These are phyloP conservation scores for Picochlorum sp. DNA, from an alignment of 139 green algal genomes.

Conservation along the genomic window DNA sequence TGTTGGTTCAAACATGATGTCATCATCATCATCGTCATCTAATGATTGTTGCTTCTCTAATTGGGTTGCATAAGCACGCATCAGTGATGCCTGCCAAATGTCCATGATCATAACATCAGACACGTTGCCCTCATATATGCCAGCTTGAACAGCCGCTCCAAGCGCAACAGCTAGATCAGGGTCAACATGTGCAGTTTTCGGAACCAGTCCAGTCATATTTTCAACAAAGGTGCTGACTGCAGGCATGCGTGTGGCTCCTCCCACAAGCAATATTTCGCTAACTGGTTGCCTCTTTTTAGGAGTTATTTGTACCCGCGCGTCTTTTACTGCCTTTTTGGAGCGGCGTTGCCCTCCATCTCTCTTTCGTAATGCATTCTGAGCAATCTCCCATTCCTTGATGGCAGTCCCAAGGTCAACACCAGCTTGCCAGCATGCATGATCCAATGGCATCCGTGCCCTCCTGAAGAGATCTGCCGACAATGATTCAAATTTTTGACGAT, in stretches of 20 bases:
- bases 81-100: constrained; percentile 66
- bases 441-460: constrained; percentile 50
- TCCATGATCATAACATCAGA: constrained; percentile 71
- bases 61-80: constrained; percentile 62
- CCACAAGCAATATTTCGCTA: constrained; percentile 71
- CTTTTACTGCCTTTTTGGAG: constrained; percentile 7
- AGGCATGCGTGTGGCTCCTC: constrained; percentile 78
- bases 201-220: constrained; percentile 77
- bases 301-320: constrained; percentile 34
- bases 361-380: constrained; percentile 5
- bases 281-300: constrained; percentile 56
- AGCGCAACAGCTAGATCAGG: constrained; percentile 79
- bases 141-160: constrained; percentile 77
- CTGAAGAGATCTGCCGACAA: constrained; percentile 55
- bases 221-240: constrained; percentile 58
- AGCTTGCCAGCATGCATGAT: constrained; percentile 65
- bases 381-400: constrained; percentile 30
- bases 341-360: neutral
- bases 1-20: neutral
- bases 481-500: constrained; percentile 48
- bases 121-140: constrained; percentile 66
- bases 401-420: constrained; percentile 63
- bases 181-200: constrained; percentile 42
- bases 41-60: neutral
- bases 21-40: constrained; percentile 1